phyloP scores from a whole-genome alignment of 176 grass and related monocot species.

The Cocos nucifera region DNA sequence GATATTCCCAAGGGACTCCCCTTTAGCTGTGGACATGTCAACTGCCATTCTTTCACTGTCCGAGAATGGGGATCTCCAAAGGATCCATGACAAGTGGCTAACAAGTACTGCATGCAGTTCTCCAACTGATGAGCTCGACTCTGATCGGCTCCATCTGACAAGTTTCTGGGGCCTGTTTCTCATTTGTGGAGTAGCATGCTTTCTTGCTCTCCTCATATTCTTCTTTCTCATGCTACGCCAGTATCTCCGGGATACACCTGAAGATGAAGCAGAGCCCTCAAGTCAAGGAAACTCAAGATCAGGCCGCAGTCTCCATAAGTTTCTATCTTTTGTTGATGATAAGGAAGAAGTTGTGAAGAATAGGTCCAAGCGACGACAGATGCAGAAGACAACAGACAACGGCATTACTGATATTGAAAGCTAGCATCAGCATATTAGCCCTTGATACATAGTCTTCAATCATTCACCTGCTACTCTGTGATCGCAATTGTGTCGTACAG shows the following conservation, averaged over 20 bases:
- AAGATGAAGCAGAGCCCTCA: background rate
- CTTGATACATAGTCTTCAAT: too few relatives aligned
- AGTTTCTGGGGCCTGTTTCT: slow-evolving; percentile 91
- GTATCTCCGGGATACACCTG: slow-evolving; percentile 21
- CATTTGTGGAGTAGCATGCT: slow-evolving; percentile 56
- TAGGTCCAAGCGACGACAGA: slow-evolving; percentile 18
- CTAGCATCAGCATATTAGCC: background rate
- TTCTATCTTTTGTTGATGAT: slow-evolving; percentile 57
- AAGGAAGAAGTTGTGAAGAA: slow-evolving; percentile 28
- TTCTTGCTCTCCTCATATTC: slow-evolving; percentile 51
- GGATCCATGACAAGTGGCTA: slow-evolving; percentile 92
- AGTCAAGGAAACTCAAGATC: slow-evolving; percentile 8
- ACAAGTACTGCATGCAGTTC: slow-evolving; percentile 22
- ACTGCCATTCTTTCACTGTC: slow-evolving; percentile 74
- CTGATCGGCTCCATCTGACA: slow-evolving; percentile 52
- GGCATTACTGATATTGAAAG: slow-evolving; percentile 16
- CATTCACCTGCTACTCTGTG: too few relatives aligned
- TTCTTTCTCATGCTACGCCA: slow-evolving; percentile 36
- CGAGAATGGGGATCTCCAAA: slow-evolving; percentile 80
- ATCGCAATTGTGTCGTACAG: too few relatives aligned
- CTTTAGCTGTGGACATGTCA: slow-evolving; percentile 67
- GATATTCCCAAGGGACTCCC: slow-evolving; percentile 80
- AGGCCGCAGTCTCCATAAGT: slow-evolving; percentile 19
- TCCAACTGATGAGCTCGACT: slow-evolving; percentile 40
- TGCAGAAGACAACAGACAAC: slow-evolving; percentile 10